Percentiles rank a stretch among this genome's conserved stretches.
Conservation (phyloP, 805 yeast genomes). For the Saccharomycopsis sp. region DNA sequence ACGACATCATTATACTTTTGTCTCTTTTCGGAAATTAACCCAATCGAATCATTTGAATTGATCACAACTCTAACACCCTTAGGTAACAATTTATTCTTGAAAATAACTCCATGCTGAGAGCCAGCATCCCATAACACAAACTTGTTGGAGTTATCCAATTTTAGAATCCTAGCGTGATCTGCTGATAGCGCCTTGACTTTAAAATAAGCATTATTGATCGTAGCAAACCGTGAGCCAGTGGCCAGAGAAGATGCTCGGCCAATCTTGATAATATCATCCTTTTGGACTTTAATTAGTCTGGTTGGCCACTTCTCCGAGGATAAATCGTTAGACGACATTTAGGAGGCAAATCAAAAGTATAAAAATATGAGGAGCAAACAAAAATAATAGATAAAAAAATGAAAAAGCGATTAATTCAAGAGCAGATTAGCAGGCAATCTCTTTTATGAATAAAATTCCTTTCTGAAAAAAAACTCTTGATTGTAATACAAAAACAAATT, state of each 20-base stretch:
- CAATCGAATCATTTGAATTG: slow-evolving; percentile 11
- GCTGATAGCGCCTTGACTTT: slow-evolving; percentile 19
- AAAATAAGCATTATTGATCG: slow-evolving; percentile 13
- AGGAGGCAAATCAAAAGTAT: background rate
- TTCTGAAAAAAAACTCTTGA: too few relatives aligned
- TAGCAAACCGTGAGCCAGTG: background rate
- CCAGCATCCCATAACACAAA: slow-evolving; percentile 20
- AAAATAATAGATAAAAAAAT: background rate
- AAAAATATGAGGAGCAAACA: background rate
- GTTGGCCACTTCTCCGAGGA: slow-evolving; percentile 16
- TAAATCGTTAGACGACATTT: background rate
- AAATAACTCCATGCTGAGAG: slow-evolving; percentile 21
- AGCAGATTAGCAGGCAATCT: too few relatives aligned
- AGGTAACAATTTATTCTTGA: slow-evolving; percentile 14
- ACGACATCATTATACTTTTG: background rate
- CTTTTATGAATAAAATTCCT: too few relatives aligned
- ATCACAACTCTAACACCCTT: slow-evolving; percentile 15
- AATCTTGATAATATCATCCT: slow-evolving; percentile 3
- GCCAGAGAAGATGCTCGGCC: slow-evolving; percentile 14
- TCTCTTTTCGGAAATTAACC: slow-evolving; percentile 12
- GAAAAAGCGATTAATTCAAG: too few relatives aligned
- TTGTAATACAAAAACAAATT: too few relatives aligned
- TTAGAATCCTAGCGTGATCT: slow-evolving; percentile 14
- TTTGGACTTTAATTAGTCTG: slow-evolving; percentile 11
- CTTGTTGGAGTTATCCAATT: background rate